Conservation (phyloP, 2,329 filamentous ascomycete genomes). For the Trichophyton benhamiae region DNA sequence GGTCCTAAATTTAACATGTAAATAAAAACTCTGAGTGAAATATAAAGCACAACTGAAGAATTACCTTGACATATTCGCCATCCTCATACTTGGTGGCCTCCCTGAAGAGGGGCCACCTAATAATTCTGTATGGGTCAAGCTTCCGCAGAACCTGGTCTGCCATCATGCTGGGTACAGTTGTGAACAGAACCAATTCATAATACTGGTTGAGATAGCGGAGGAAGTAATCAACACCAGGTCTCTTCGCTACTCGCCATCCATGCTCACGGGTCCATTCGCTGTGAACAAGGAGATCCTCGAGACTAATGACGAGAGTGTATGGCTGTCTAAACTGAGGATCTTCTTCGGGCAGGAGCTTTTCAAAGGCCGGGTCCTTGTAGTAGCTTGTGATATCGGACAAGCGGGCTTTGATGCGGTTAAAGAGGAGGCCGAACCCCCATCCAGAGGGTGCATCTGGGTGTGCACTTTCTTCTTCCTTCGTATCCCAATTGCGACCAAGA, state of each 20-base stretch:
- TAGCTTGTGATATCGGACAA: constrained; percentile 67
- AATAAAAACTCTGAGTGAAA: constrained; percentile 8
- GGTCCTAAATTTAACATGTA: constrained; percentile 48
- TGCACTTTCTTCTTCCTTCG: constrained; percentile 54
- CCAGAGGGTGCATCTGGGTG: constrained; percentile 67
- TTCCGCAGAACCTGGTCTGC: constrained; percentile 84
- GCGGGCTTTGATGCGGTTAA: constrained; percentile 64
- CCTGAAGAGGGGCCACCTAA: constrained; percentile 87
- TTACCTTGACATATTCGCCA: constrained; percentile 88
- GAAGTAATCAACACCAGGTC: constrained; percentile 94
- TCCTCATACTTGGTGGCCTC: constrained; percentile 97
- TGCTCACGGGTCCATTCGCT: constrained; percentile 90
- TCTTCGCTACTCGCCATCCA: constrained; percentile 89
- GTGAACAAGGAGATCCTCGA: constrained; percentile 90
- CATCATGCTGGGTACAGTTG: constrained; percentile 68
- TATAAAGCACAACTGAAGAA: constrained; percentile 12
- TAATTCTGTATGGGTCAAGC: constrained; percentile 86
- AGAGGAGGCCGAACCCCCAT: constrained; percentile 65
- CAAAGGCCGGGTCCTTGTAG: constrained; percentile 91
- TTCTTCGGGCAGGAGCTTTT: constrained; percentile 66
- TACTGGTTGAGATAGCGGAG: constrained; percentile 92
- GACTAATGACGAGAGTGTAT: constrained; percentile 80
- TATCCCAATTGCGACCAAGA: constrained; percentile 77
- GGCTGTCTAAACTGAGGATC: constrained; percentile 71
- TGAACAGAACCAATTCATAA: constrained; percentile 96